phyloP scores from a whole-genome alignment of 176 grass and related monocot genomes.

The Avena eriantha region DNA sequence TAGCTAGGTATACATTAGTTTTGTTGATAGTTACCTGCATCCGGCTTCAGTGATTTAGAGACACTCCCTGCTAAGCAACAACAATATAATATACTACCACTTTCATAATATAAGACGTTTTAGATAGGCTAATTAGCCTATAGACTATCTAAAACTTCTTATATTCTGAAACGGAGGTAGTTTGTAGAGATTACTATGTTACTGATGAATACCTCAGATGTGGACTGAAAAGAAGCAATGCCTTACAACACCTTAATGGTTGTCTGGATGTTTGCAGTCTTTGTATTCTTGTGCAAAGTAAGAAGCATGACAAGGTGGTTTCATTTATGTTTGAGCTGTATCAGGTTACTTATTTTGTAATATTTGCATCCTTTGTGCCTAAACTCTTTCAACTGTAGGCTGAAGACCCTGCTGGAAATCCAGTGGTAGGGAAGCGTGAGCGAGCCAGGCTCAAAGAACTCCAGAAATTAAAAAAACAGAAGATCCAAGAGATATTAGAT shows the following conservation, averaged over 20 bases:
- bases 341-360: not conserved
- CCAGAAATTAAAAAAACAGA: constrained; percentile 79
- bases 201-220: not conserved
- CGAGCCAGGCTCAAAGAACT: constrained; percentile 72
- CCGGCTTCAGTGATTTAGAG: not conserved
- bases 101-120: too few relatives aligned
- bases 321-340: not conserved
- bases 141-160: too few relatives aligned
- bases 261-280: not conserved
- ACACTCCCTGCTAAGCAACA: not conserved
- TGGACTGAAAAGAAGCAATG: not conserved
- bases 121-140: too few relatives aligned
- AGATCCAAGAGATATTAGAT: constrained; percentile 79
- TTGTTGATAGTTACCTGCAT: not conserved
- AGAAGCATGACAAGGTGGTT: not conserved
- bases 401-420: constrained; percentile 39
- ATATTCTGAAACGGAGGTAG: not conserved
- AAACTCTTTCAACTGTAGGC: constrained; percentile 42
- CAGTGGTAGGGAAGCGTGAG: constrained; percentile 73
- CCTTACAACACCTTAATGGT: too few relatives aligned
- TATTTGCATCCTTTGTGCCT: not conserved
- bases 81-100: not conserved
- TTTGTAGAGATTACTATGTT: not conserved
- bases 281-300: not conserved
- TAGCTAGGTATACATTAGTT: not conserved